These are phyloP conservation scores for Flaveria ramosissima DNA, from an alignment of 129 eudicot species.

Conservation along the genomic window DNA sequence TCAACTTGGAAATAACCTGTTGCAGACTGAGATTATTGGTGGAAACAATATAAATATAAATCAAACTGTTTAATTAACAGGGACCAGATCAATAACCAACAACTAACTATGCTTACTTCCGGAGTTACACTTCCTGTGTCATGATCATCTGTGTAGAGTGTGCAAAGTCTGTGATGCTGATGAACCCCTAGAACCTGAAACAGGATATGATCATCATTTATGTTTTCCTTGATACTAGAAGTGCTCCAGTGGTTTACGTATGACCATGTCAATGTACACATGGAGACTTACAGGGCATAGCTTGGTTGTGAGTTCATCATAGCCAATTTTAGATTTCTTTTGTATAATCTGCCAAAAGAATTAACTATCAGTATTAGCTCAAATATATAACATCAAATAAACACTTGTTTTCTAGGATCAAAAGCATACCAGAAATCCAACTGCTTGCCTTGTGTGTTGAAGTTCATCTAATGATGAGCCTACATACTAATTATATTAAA, in stretches of 20 bases:
- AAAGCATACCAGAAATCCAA: constrained; percentile 68
- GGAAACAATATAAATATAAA: constrained; percentile 22
- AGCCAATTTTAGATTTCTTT: constrained; percentile 61
- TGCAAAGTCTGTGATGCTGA: constrained; percentile 85
- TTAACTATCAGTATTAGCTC: background rate
- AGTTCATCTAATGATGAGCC: constrained; percentile 72
- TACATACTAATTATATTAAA: constrained; percentile 45
- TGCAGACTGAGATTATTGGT: constrained; percentile 29
- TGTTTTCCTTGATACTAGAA: background rate
- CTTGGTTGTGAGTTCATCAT: constrained; percentile 79
- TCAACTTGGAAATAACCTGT: constrained; percentile 64
- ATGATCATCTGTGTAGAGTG: constrained; percentile 57
- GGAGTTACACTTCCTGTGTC: constrained; percentile 50
- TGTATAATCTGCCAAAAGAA: constrained; percentile 56
- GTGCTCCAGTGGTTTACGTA: background rate
- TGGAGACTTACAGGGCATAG: constrained; percentile 81
- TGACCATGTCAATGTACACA: background rate
- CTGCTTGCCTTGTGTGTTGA: constrained; percentile 57
- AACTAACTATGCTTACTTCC: constrained; percentile 50
- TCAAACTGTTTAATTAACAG: background rate
- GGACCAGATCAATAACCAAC: background rate
- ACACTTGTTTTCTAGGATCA: constrained; percentile 13
- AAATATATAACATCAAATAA: background rate
- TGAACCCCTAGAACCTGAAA: constrained; percentile 74
- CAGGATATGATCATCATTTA: background rate